phyloP scores from a whole-genome alignment of 208 protist genomes.

The Phytomonas sp. region DNA sequence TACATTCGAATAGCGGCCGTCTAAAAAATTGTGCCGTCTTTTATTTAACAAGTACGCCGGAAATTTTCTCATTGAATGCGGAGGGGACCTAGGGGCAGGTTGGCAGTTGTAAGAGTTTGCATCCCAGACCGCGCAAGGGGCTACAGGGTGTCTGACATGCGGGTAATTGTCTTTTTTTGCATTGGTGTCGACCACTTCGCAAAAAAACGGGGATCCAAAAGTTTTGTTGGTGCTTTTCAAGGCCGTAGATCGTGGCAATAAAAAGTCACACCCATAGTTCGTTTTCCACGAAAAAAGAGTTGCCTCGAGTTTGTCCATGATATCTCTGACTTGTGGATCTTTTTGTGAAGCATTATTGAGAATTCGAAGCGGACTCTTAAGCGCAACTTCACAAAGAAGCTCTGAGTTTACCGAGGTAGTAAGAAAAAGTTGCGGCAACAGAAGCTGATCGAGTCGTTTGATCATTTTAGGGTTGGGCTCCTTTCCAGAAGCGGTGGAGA shows the following conservation, averaged over 20 bases:
- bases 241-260: background rate
- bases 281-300: constrained; percentile 17
- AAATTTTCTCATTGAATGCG: background rate
- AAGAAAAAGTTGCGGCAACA: constrained; percentile 37
- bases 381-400: constrained; percentile 16
- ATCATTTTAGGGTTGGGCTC: constrained; percentile 6
- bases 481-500: constrained; percentile 5
- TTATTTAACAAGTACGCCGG: background rate
- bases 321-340: background rate
- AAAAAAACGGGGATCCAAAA: background rate
- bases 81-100: background rate
- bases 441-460: constrained; percentile 21
- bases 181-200: background rate
- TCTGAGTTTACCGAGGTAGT: constrained; percentile 18
- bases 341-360: constrained; percentile 7
- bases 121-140: background rate
- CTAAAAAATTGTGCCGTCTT: background rate
- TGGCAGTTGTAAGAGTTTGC: background rate
- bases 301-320: constrained; percentile 8
- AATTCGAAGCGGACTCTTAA: constrained; percentile 8
- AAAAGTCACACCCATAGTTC: constrained; percentile 25
- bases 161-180: background rate
- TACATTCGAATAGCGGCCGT: background rate
- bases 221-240: background rate
- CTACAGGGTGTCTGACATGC: background rate